Base-by-base conservation (phyloP, 306 rosid species). In the Alnus rubra region DNA sequence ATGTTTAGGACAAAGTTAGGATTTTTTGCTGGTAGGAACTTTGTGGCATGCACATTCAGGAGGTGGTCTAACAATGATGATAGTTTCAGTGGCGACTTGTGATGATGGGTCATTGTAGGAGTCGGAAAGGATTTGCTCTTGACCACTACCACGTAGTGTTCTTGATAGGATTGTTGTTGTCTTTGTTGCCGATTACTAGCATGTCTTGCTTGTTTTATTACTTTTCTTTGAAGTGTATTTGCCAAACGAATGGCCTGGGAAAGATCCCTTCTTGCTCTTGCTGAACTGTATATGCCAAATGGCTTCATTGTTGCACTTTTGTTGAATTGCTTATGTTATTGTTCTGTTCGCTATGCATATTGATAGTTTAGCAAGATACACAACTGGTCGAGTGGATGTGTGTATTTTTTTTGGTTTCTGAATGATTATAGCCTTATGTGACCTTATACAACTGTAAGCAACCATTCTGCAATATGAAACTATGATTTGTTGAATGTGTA, bases 21-120 rank as follows among this genome's bases (percentile, higher is more conserved):
- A 52, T 78, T 90, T 73, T 79, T 85, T 33, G 83, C 86, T 55
- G 84, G 83, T 74, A 87, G 88, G 71, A 88, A 76, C 76, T 63
- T 90, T 14, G 87, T 88, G 5, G 86, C 89, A 0, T 80, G 84
- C 69, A 84, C 91, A 50, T 84, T 91, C 64, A 85, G 96, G 82
- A 87, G 92, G 79, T 82, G 84, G 82, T 80, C 88, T 15, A 84
- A 69, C 74, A 49, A 68, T 55, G 88, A 87, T 19, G 70, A 78
- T 39, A 28, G 82, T 51, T 63, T 84, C 82, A 75, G 62, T 74
- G 71, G 77, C 65, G 82, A 80, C 75, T 60, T 79, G 68, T 83
- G 81, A 31, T 76, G 77, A 49, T 49, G 52, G 15, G 79, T 62
- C 42, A 62, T 64, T 39, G 4, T 15, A 19, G 58, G 86, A 78